phyloP scores from a whole-genome alignment of 2,329 filamentous ascomycete species.

The Aspergillus proliferans region DNA sequence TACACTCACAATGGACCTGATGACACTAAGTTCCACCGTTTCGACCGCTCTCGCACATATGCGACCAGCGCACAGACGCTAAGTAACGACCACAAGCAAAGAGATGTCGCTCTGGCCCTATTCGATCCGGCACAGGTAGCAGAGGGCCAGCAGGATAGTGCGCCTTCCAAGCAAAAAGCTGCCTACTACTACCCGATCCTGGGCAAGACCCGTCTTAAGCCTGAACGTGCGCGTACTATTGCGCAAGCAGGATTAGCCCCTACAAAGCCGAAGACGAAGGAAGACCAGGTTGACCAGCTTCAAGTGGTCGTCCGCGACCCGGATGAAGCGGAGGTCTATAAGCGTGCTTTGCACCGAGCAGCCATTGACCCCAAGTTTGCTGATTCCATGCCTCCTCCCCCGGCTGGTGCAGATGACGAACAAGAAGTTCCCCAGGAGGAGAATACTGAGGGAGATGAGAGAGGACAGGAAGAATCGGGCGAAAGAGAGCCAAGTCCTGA shows the following conservation, averaged over 20 bases:
- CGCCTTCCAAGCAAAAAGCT: slow-evolving; percentile 40
- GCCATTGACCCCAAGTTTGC: slow-evolving; percentile 42
- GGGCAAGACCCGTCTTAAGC: slow-evolving; percentile 51
- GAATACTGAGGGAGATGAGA: slow-evolving; percentile 5
- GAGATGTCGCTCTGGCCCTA: slow-evolving; percentile 53
- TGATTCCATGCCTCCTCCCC: slow-evolving; percentile 30
- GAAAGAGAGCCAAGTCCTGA: slow-evolving; percentile 8
- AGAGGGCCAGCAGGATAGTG: slow-evolving; percentile 6
- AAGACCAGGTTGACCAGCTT: slow-evolving; percentile 48
- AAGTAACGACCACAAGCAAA: slow-evolving; percentile 47
- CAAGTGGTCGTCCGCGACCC: slow-evolving; percentile 48
- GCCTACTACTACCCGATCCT: slow-evolving; percentile 60
- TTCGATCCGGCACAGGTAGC: slow-evolving; percentile 43
- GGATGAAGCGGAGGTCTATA: slow-evolving; percentile 44
- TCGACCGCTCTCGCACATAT: slow-evolving; percentile 54
- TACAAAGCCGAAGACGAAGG: slow-evolving; percentile 35
- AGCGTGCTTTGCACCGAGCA: slow-evolving; percentile 39
- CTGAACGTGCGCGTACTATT: slow-evolving; percentile 40
- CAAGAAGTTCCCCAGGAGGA: slow-evolving; percentile 7
- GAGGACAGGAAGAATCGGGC: not conserved
- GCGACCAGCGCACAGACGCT: slow-evolving; percentile 51
- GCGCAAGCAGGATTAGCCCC: slow-evolving; percentile 35
- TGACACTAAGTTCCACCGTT: slow-evolving; percentile 46
- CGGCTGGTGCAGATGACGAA: slow-evolving; percentile 10
- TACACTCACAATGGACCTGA: slow-evolving; percentile 43